phyloP scores from a whole-genome alignment of 2,329 filamentous ascomycete genomes.

The Blumeria graminis region DNA sequence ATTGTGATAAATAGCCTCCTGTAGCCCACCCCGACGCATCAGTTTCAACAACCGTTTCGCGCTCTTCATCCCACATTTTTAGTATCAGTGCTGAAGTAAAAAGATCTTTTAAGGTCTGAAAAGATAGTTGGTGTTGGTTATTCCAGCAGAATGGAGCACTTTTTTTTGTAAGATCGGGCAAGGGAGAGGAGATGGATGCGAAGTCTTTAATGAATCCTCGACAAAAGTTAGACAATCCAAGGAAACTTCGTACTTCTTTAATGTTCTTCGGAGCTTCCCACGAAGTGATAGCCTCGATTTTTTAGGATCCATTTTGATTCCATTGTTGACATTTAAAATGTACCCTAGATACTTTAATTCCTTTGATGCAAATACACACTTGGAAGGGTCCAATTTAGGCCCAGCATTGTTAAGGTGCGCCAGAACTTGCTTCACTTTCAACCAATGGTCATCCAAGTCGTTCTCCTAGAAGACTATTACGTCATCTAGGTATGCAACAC shows the following conservation, averaged over 20 bases:
- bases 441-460: neutral
- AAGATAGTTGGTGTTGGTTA: neutral
- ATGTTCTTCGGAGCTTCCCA: neutral
- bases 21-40: neutral
- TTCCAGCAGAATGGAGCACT: neutral
- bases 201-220: neutral
- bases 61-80: neutral
- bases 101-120: neutral
- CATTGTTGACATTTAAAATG: neutral
- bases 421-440: neutral
- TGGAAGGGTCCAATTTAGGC: neutral
- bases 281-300: neutral
- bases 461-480: neutral
- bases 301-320: neutral
- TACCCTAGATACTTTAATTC: neutral
- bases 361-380: slow-evolving; percentile 1
- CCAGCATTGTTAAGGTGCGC: neutral
- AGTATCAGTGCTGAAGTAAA: neutral
- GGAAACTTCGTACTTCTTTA: neutral
- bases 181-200: neutral
- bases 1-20: neutral
- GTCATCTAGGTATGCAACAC: neutral
- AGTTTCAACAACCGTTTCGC: neutral
- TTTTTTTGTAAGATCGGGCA: neutral
- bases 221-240: slow-evolving; percentile 1